Evolutionary conservation across 2,329 filamentous ascomycete genomes (phyloP), one percentile per base, ranked within the genome.

Genomic region (Zasmidium angulare): DNA sequence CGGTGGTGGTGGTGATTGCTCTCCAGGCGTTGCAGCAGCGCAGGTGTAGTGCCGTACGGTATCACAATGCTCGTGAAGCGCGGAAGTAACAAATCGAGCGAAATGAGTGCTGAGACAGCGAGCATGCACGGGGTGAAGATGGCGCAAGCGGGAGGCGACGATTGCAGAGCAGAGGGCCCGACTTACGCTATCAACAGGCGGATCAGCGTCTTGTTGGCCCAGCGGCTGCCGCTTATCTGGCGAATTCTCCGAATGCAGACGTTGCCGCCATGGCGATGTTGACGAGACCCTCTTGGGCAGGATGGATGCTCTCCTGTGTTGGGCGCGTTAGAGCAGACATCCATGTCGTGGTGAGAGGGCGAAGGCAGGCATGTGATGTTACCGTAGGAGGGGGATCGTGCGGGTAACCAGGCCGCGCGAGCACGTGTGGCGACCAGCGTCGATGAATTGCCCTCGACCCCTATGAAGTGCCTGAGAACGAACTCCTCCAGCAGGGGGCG

Each of bases 131-230:
- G 36, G 3, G 36, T 43, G 36, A 43, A 19, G 36, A 43, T 51
- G 20, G 26, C 26, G 53, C 29, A 51, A 40, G 51, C 31, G 46
- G n/a, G 19, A 48, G 50, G 47, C 24, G 55, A 31, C 36, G 14
- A 17, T 19, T 17, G 36, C 14, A 43, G 12, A 43, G 36, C 36
- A 43, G 26, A 52, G 47, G 55, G 58, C 43, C 50, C 46, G 29
- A 65, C 63, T 63, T 63, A 65, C 63, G 58, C 56, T 62, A 55
- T 58, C 59, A 17, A 7, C 36, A 52, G 58, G 29, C 56, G 24
- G 58, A 59, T 65, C 58, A 36, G 49, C 58, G 50, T 55, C 36
- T 17, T 19, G 7, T 43, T 7, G 36, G 36, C 36, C 48, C 4
- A 56, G 24, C 22, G 55, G 36, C 26, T 50, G 59, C 57, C 50